phyloP scores from a whole-genome alignment of 202 grass and related monocot species.

The Setaria italica region DNA sequence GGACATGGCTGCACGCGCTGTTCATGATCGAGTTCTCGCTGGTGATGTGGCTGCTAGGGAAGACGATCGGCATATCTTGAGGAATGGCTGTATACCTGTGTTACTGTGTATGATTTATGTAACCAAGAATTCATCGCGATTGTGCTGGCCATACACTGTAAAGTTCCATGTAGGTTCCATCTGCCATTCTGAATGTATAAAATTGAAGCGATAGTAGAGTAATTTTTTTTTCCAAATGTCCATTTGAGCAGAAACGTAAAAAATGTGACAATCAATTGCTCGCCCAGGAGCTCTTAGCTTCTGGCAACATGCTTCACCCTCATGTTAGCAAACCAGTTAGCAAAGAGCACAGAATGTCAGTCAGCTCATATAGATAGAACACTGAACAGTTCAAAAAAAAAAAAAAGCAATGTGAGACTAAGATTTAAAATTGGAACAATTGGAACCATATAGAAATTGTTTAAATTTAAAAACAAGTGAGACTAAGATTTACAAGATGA shows the following conservation, averaged over 20 bases:
- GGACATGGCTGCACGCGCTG: constrained; percentile 85
- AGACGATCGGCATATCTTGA: constrained; percentile 80
- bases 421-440: not conserved
- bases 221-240: not conserved
- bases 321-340: not conserved
- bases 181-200: not conserved
- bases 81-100: not conserved
- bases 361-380: not conserved
- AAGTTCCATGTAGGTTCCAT: not conserved
- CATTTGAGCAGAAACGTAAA: not conserved
- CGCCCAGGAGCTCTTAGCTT: not conserved
- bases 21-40: constrained; percentile 93
- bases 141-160: not conserved
- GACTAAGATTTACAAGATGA: constrained; percentile 30
- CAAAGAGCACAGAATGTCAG: not conserved
- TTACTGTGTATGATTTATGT: not conserved
- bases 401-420: too few species aligned
- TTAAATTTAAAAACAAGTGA: constrained; percentile 25
- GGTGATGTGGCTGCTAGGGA: constrained; percentile 86
- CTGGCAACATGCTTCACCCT: not conserved
- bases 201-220: constrained; percentile 2
- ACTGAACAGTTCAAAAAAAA: not conserved
- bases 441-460: not conserved
- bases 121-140: not conserved
- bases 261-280: not conserved